Conservation (phyloP, 2,329 filamentous ascomycete species). For the Talaromyces islandicus region DNA sequence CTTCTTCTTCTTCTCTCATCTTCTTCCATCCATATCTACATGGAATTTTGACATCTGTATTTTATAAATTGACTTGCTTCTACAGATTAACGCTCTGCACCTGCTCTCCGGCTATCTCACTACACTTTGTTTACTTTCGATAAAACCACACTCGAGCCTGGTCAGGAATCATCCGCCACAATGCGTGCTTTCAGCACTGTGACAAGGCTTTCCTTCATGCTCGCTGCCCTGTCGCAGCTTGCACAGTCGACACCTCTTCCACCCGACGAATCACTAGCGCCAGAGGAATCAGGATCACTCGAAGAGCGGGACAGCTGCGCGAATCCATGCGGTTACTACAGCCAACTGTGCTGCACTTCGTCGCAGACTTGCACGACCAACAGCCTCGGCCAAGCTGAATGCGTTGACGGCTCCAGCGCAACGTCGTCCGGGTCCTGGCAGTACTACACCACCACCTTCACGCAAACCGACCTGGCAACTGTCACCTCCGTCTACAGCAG, state of each 20-base stretch:
- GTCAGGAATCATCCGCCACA: constrained; percentile 10
- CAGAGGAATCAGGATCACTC: constrained; percentile 11
- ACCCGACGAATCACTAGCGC: constrained; percentile 12
- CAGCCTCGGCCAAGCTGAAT: constrained; percentile 43
- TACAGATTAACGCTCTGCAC: background rate
- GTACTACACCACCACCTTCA: constrained; percentile 53
- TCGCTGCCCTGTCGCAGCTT: constrained; percentile 19
- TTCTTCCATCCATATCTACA: background rate
- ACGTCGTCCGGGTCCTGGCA: constrained; percentile 39
- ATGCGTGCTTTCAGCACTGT: constrained; percentile 23
- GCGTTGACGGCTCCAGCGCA: constrained; percentile 22
- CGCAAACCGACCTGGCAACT: constrained; percentile 50
- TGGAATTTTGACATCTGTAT: background rate
- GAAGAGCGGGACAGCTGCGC: constrained; percentile 33
- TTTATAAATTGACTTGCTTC: background rate
- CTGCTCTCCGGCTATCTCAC: background rate
- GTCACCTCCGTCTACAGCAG: constrained; percentile 51
- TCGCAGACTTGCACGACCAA: constrained; percentile 47
- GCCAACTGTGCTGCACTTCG: constrained; percentile 45
- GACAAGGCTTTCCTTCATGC: constrained; percentile 20
- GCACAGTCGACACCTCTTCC: constrained; percentile 27
- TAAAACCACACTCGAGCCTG: background rate
- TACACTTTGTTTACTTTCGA: background rate
- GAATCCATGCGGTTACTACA: constrained; percentile 48
- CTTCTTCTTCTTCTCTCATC: background rate